phyloP scores from a whole-genome alignment of 2,329 filamentous ascomycete species.

The Hypoxylon sp. region DNA sequence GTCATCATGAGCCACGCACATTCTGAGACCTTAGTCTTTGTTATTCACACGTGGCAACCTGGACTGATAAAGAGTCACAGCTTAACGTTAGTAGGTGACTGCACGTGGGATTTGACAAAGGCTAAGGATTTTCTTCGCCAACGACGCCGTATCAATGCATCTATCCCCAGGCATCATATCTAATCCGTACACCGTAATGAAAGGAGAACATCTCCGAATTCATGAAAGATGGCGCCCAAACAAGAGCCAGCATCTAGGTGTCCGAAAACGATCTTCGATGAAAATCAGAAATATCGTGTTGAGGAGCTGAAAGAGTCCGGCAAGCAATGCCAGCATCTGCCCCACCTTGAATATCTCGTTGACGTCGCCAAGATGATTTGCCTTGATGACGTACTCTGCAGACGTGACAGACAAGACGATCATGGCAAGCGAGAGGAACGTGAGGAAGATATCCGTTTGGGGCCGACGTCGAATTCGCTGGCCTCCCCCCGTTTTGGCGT shows the following conservation, averaged over 20 bases:
- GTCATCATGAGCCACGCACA: background rate
- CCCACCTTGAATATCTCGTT: conserved; percentile 15
- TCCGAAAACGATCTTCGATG: background rate
- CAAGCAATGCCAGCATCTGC: conserved; percentile 17
- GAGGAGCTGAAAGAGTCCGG: conserved; percentile 13
- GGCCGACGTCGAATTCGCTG: background rate
- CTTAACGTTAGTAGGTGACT: background rate
- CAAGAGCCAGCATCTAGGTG: conserved; percentile 20
- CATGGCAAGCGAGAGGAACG: conserved; percentile 14
- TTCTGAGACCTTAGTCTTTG: background rate
- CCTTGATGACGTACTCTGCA: conserved; percentile 10
- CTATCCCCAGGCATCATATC: no score
- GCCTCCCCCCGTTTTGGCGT: background rate
- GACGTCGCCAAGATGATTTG: conserved; percentile 4
- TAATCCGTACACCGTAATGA: background rate
- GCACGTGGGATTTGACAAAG: background rate
- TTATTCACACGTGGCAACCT: background rate
- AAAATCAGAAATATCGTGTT: conserved; percentile 7
- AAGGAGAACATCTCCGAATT: background rate
- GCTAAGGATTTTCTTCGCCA: no score
- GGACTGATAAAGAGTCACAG: background rate
- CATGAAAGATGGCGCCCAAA: conserved; percentile 14
- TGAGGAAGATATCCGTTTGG: conserved; percentile 9
- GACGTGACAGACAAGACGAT: conserved; percentile 11
- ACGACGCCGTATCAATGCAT: no score